Percentiles rank a stretch among this genome's conserved stretches.
Evolutionary conservation across 2,329 filamentous ascomycete genomes (phyloP).

Genomic region (Cordyceps fumosorosea): DNA sequence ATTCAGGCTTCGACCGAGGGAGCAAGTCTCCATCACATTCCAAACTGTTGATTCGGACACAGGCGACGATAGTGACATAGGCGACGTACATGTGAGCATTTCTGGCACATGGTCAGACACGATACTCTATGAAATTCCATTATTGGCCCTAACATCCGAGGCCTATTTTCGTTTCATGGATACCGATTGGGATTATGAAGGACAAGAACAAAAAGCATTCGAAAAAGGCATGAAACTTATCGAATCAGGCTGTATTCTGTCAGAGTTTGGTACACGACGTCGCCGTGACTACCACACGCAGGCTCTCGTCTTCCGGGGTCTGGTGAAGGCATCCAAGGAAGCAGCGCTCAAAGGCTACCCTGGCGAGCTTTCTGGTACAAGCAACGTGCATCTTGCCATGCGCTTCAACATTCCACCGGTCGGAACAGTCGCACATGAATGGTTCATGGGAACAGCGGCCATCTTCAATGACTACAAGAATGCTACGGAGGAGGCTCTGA

Average conservation of each 20-base stretch:
- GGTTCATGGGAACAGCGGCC: constrained; percentile 98
- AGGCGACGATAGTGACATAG: constrained; percentile 57
- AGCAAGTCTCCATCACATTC: constrained; percentile 72
- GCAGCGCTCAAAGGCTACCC: constrained; percentile 55
- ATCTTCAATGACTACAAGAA: constrained; percentile 78
- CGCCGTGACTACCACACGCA: constrained; percentile 93
- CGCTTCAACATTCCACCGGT: constrained; percentile 78
- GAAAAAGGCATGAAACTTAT: constrained; percentile 73
- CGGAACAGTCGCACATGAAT: constrained; percentile 90
- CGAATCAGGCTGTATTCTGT: constrained; percentile 78
- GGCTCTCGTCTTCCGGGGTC: constrained; percentile 79
- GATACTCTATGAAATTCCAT: constrained; percentile 94
- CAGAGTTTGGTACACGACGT: constrained; percentile 87
- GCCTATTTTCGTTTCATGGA: constrained; percentile 98
- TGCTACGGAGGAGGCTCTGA: constrained; percentile 77
- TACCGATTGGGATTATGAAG: constrained; percentile 81
- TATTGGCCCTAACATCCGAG: constrained; percentile 86
- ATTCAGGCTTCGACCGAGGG: constrained; percentile 73
- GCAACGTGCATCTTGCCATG: constrained; percentile 96
- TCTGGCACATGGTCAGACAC: constrained; percentile 88
- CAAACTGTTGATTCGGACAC: constrained; percentile 47
- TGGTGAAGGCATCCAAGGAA: constrained; percentile 72
- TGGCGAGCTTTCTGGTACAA: constrained; percentile 79
- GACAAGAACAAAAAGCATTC: constrained; percentile 79
- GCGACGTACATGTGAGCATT: constrained; percentile 70